phyloP scores from a whole-genome alignment of 495 filamentous ascomycete species.

The Aspergillus nidulans region DNA sequence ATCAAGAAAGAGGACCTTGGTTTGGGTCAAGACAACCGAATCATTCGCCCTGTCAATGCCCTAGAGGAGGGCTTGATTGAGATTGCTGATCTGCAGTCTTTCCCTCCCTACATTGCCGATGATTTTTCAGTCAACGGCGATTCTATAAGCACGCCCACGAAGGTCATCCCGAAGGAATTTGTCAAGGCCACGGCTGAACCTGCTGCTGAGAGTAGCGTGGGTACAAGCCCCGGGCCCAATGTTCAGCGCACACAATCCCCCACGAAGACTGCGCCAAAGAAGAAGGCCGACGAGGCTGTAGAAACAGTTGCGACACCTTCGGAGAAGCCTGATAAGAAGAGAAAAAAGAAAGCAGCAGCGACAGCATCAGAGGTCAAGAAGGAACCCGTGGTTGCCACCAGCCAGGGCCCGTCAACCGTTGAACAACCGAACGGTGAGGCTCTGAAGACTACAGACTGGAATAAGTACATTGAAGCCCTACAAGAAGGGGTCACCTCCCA shows the following conservation, averaged over 20 bases:
- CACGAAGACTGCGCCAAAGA: constrained; percentile 38
- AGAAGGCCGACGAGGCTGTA: constrained; percentile 41
- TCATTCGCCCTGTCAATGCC: constrained; percentile 70
- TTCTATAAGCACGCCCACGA: constrained; percentile 30
- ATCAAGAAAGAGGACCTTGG: constrained; percentile 86
- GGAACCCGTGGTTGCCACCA: constrained; percentile 18
- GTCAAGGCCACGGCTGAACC: constrained; percentile 37
- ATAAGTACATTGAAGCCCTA: constrained; percentile 52
- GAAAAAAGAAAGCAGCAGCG: constrained; percentile 51
- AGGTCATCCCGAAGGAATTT: constrained; percentile 29
- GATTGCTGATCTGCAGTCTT: constrained; percentile 47
- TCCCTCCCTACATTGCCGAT: constrained; percentile 38
- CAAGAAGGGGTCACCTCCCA: constrained; percentile 52
- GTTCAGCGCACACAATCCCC: constrained; percentile 39
- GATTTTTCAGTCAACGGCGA: constrained; percentile 52
- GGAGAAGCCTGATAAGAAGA: constrained; percentile 54
- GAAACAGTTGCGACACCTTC: constrained; percentile 31
- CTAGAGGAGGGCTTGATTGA: constrained; percentile 57
- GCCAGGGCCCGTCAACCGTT: neutral
- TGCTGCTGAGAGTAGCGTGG: constrained; percentile 23
- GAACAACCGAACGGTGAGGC: constrained; percentile 21
- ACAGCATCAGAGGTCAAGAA: constrained; percentile 30
- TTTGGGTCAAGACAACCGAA: constrained; percentile 82
- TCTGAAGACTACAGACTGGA: constrained; percentile 24
- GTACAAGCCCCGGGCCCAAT: constrained; percentile 24